Percentiles rank a stretch among this genome's conserved stretches.
Conservation (phyloP, 306 rosid species). For the Boehmeria nivea region DNA sequence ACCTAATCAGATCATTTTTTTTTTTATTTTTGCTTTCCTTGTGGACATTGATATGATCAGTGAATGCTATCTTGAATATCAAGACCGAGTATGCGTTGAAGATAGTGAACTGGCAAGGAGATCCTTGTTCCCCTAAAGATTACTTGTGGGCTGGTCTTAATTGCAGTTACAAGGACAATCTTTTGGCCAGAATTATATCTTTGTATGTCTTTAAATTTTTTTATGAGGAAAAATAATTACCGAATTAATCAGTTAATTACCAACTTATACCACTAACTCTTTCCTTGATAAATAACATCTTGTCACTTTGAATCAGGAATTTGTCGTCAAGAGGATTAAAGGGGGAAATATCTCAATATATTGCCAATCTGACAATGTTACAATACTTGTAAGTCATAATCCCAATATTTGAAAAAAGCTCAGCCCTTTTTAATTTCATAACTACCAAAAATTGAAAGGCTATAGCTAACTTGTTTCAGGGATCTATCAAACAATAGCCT, state of each 20-base stretch:
- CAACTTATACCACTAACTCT: no score
- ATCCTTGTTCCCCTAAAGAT: conserved; percentile 26
- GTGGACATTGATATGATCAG: conserved; percentile 17
- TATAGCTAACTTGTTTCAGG: conserved; percentile 23
- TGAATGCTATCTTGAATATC: conserved; percentile 23
- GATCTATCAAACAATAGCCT: conserved; percentile 42
- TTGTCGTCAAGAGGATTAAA: conserved; percentile 35
- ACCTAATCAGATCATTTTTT: no score
- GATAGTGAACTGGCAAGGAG: conserved; percentile 34
- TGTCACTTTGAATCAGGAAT: conserved; percentile 25
- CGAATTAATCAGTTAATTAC: no score
- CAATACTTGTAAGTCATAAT: conserved; percentile 28
- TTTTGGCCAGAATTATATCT: neutral
- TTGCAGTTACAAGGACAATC: neutral
- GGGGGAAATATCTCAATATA: conserved; percentile 25
- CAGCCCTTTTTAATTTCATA: no score
- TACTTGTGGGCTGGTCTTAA: conserved; percentile 29
- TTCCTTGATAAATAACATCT: no score
- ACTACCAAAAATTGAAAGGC: neutral
- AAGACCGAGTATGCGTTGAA: conserved; percentile 9
- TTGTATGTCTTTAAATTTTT: neutral
- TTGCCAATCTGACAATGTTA: conserved; percentile 23
- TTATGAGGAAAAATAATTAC: no score
- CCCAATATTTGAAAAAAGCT: neutral
- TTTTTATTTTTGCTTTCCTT: neutral